Evolutionary conservation across 2,329 filamentous ascomycete species (phyloP), one percentile per base, ranked within the genome.

Genomic region (Diaporthe nobilis): DNA sequence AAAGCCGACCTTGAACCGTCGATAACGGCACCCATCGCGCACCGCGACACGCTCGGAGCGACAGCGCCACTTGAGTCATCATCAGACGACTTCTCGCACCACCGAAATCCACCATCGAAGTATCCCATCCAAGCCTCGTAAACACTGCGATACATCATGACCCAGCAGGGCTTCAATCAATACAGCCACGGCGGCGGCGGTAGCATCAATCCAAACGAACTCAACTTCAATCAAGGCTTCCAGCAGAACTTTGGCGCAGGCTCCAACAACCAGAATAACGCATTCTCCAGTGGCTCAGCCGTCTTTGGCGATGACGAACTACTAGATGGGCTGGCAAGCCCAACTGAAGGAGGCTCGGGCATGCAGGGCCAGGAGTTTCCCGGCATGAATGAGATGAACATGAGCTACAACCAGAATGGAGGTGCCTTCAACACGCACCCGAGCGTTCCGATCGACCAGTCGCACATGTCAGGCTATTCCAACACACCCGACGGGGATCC

Each of bases 401-500:
- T 94, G 83, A 87, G 87, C 76, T 92, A 89, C 79, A 82, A 85
- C 44, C 89, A 91, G 73, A 71, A 61, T 25, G 71, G 75, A 28
- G 86, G 86, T 68, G 86, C 90, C 25, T 92, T 90, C 79, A 79
- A 80, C 5, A 82, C 85, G 5, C 89, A 93, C 75, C 92, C 93
- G 75, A 88, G 87, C 47, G 84, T 93, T 51, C 90, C 92, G 76
- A 90, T 93, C 80, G 92, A 94, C 78, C 91, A 92, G 77, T 87
- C 90, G 65, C 92, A 94, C 75, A 92, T 95, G 81, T 93, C 94
- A 81, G 92, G 95, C 77, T 98, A 94, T 84, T 98, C 96, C 28
- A 95, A 94, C 83, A 98, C 96, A 2, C 96, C 96, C 4, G 96
- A 98, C 77, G 95, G 95, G 71, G 94, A 95, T 72, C 95, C 96